Base-by-base conservation (phyloP, 139 green algal species). In the Chlamydomonas applanata region DNA sequence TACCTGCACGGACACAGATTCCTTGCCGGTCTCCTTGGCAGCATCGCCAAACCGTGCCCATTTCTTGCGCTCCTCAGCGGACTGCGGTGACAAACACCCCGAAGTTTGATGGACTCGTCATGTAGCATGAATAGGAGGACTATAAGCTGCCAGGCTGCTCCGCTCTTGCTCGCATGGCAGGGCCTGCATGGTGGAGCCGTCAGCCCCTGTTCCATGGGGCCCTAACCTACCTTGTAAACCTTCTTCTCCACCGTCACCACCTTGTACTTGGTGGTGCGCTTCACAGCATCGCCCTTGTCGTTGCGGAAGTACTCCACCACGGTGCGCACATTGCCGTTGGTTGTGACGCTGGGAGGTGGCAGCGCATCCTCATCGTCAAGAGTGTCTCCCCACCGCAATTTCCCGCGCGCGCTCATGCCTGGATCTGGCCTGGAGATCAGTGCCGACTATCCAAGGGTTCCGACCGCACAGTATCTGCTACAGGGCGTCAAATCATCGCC, bases 251-350 rank as follows among this genome's bases (percentile, higher is more conserved):
- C 89, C 22, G 92, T 91, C 20, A 91, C 81, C n/a, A 96, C 79
- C 71, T 91, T 88, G n/a, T 87, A 82, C 68, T 97, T 97, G 56
- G 85, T 97, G n/a, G 86, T 93, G 35, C 90, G 84, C 80, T 98
- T 99, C 14, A 99, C 79, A 19, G 90, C 87, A 60, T 97, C 90
- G 14, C 92, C 93, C 65, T 96, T 96, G 2, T 98, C 95, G 70
- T 97, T 97, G 40, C 89, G 86, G 44, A 77, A 91, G 75, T 98
- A 99, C 67, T 98, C 93, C 2, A 93, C 89, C 4, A 89, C 77
- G 0, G 90, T 97, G 63, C 97, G 97, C 30, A 98, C 95, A 62
- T 97, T 91, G 17, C 89, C 89, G 73, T 98, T 92, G 14, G 94
- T 92, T 24, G 81, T 89, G 0, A 91, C 72, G 22, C 79, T 86